A percentile compares a stretch with the other conserved stretches of the same genome.
These are phyloP conservation scores for Venturia aucupariae DNA, from an alignment of 2,329 filamentous ascomycete species.

Conservation along the genomic window DNA sequence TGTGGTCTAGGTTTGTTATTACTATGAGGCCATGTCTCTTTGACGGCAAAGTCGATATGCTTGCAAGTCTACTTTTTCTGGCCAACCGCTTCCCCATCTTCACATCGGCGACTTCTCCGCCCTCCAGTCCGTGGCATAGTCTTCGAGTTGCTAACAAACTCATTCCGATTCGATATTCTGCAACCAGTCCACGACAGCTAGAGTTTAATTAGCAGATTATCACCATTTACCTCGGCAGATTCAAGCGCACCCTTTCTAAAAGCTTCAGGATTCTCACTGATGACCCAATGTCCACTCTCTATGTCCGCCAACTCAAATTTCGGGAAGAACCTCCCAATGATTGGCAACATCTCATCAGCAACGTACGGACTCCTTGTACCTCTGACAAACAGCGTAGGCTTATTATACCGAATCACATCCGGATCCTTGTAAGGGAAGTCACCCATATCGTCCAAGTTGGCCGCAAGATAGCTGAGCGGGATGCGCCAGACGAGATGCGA, in stretches of 20 bases:
- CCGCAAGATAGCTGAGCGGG: constrained; percentile 61
- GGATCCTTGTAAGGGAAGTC: constrained; percentile 83
- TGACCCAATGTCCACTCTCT: constrained; percentile 78
- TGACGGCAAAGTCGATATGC: neutral
- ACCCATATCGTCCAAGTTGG: constrained; percentile 63
- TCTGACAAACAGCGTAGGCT: constrained; percentile 70
- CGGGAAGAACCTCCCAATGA: constrained; percentile 76
- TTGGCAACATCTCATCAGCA: constrained; percentile 68
- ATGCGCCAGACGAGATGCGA: constrained; percentile 65
- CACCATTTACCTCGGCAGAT: neutral
- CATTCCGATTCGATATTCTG: constrained; percentile 37
- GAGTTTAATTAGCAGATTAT: constrained; percentile 11
- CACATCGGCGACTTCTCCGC: neutral
- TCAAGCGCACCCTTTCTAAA: constrained; percentile 60
- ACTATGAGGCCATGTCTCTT: neutral
- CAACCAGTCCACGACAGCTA: constrained; percentile 58
- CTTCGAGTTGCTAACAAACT: neutral
- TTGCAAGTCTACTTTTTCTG: neutral
- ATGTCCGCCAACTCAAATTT: constrained; percentile 64
- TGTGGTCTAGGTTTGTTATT: too few species aligned
- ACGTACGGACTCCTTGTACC: constrained; percentile 72
- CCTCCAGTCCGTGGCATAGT: neutral
- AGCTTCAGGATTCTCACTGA: constrained; percentile 74
- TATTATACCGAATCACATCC: constrained; percentile 57
- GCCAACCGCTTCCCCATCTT: neutral